phyloP scores from a whole-genome alignment of 306 rosid species.

The Rosa rugosa region DNA sequence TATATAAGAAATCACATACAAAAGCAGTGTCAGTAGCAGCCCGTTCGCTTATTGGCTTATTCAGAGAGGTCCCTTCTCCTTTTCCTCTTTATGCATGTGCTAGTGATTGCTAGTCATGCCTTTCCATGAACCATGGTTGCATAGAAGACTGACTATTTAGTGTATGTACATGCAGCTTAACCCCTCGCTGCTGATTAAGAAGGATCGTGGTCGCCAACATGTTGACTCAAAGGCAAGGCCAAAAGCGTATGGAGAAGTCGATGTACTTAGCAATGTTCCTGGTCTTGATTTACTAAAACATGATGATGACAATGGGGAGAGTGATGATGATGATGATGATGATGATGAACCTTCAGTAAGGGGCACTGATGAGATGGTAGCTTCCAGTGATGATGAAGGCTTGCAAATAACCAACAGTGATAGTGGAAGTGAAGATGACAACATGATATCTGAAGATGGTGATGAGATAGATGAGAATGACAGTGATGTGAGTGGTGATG shows the following conservation, averaged over 20 bases:
- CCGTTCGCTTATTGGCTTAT: constrained; percentile 77
- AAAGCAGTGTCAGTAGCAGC: constrained; percentile 88
- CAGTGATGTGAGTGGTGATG: constrained; percentile 35
- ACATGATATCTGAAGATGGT: constrained; percentile 33
- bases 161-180: constrained; percentile 58
- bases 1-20: constrained; percentile 91
- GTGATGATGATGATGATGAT: constrained; percentile 31
- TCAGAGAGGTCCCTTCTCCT: constrained; percentile 61
- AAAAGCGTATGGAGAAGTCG: constrained; percentile 78
- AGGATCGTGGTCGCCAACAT: constrained; percentile 87
- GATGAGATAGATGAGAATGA: constrained; percentile 33
- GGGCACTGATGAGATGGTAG: constrained; percentile 44
- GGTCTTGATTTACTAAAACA: constrained; percentile 64
- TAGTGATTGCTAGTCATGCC: constrained; percentile 2
- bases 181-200: constrained; percentile 84
- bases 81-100: background rate
- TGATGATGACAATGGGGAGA: constrained; percentile 39
- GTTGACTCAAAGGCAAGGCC: constrained; percentile 64
- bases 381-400: constrained; percentile 46
- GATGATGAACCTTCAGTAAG: constrained; percentile 34
- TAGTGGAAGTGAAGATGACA: constrained; percentile 37
- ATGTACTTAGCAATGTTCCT: constrained; percentile 59
- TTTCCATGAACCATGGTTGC: background rate
- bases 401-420: constrained; percentile 36
- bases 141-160: constrained; percentile 3